Conservation (phyloP, 2,329 filamentous ascomycete species). For the Bipolaris cookei region DNA sequence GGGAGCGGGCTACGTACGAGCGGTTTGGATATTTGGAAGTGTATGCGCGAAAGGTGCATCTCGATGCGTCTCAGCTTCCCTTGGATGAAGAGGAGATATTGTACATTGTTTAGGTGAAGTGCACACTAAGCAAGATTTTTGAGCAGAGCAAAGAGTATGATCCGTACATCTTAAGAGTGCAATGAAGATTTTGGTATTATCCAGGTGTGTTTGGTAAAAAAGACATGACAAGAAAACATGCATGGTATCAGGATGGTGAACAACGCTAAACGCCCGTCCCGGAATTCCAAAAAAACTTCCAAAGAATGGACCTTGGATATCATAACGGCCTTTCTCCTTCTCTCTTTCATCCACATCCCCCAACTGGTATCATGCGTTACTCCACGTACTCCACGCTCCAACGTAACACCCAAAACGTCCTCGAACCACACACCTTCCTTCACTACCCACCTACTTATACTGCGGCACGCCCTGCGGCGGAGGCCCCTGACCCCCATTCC, state of each 20-base stretch:
- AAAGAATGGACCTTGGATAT: not conserved
- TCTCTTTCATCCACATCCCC: not conserved
- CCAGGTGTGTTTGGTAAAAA: not conserved
- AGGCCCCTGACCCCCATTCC: constrained; percentile 16
- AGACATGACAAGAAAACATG: not conserved
- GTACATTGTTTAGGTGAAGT: not conserved
- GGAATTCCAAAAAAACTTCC: not conserved
- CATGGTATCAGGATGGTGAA: not conserved
- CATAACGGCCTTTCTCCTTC: not conserved
- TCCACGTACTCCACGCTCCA: not conserved
- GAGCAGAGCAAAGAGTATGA: too few relatives aligned
- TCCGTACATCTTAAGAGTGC: too few relatives aligned
- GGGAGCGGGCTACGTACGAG: not conserved
- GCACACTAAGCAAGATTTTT: not conserved
- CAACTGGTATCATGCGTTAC: not conserved
- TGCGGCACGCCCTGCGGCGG: constrained; percentile 22
- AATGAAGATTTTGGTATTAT: not conserved
- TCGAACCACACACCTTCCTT: not conserved
- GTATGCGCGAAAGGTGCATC: not conserved
- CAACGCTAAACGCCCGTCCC: not conserved
- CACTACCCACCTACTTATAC: constrained; percentile 13
- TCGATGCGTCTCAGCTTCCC: not conserved
- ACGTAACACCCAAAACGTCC: not conserved
- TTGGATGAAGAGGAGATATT: not conserved
- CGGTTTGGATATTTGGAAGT: not conserved